Evolutionary conservation across 2,329 filamentous ascomycete species (phyloP).

Genomic region (Pestalotiopsis sp.): DNA sequence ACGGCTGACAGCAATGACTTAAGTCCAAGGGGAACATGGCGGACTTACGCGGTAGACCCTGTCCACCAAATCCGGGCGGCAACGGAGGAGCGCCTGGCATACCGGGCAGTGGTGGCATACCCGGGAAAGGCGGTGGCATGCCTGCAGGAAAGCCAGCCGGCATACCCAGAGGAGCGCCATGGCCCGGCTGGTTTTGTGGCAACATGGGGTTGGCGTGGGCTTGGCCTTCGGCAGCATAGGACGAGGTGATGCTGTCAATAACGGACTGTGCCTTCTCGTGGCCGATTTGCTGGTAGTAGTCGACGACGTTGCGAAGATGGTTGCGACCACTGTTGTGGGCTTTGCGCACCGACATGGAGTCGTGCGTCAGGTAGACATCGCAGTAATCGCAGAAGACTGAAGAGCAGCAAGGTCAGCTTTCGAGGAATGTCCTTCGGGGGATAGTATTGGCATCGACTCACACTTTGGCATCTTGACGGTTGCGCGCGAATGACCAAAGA

Average conservation of each 20-base stretch:
- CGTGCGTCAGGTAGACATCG: conserved; percentile 99
- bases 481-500: not conserved
- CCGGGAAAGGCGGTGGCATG: conserved; percentile 30
- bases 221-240: conserved; percentile 93
- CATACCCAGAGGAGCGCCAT: conserved; percentile 26
- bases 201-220: conserved; percentile 84
- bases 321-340: conserved; percentile 97
- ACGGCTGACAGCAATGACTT: conserved; percentile 13
- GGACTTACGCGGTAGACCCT: conserved; percentile 56
- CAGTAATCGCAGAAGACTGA: conserved; percentile 94
- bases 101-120: conserved; percentile 28
- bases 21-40: not conserved
- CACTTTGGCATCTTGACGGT: conserved; percentile 79
- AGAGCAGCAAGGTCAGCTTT: conserved; percentile 36
- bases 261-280: conserved; percentile 98
- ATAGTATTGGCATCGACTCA: conserved; percentile 50
- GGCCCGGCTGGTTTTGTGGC: conserved; percentile 65
- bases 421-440: conserved; percentile 14
- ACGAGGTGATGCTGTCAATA: conserved; percentile 96
- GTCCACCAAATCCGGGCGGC: conserved; percentile 24
- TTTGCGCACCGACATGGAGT: conserved; percentile 99
- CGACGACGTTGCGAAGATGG: conserved; percentile 94
- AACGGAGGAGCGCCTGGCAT: conserved; percentile 32
- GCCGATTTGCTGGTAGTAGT: conserved; percentile 99
- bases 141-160: conserved; percentile 55